Evolutionary conservation across 108 stramenopile species (phyloP).

Genomic region (Pseudonitzschia multistriata): DNA sequence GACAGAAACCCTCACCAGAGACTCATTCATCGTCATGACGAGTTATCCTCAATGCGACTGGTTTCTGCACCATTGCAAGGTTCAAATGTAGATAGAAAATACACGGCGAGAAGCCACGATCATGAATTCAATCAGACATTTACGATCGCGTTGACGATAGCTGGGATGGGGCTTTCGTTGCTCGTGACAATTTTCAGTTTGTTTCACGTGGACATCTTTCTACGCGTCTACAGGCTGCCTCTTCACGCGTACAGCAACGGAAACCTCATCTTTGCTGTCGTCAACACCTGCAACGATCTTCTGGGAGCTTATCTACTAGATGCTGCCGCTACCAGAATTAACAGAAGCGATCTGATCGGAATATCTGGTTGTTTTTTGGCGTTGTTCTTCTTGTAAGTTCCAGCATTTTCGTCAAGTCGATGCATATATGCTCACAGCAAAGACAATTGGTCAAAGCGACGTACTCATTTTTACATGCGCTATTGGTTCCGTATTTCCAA

Average conservation of each 20-base stretch:
- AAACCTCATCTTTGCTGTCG: slow-evolving; percentile 33
- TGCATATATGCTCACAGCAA: background rate
- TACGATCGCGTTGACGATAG: slow-evolving; percentile 30
- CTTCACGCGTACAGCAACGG: slow-evolving; percentile 37
- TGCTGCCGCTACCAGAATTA: slow-evolving; percentile 24
- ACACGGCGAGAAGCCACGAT: background rate
- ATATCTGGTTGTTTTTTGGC: slow-evolving; percentile 36
- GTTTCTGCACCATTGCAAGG: background rate
- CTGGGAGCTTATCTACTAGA: slow-evolving; percentile 42
- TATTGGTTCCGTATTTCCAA: background rate
- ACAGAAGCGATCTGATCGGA: slow-evolving; percentile 42
- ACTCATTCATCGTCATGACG: background rate
- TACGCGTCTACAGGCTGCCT: slow-evolving; percentile 42
- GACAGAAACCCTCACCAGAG: background rate
- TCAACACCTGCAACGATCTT: slow-evolving; percentile 41
- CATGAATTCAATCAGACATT: slow-evolving; percentile 17
- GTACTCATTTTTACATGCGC: background rate
- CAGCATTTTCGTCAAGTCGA: background rate
- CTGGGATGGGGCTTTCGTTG: slow-evolving; percentile 31
- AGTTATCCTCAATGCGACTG: background rate
- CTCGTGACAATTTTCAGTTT: slow-evolving; percentile 39
- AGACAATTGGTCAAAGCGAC: background rate
- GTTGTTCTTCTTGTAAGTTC: slow-evolving; percentile 32
- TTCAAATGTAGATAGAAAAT: background rate
- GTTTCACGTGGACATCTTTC: slow-evolving; percentile 50